Conservation (phyloP, 2,329 filamentous ascomycete species). For the Penicillium sp. region DNA sequence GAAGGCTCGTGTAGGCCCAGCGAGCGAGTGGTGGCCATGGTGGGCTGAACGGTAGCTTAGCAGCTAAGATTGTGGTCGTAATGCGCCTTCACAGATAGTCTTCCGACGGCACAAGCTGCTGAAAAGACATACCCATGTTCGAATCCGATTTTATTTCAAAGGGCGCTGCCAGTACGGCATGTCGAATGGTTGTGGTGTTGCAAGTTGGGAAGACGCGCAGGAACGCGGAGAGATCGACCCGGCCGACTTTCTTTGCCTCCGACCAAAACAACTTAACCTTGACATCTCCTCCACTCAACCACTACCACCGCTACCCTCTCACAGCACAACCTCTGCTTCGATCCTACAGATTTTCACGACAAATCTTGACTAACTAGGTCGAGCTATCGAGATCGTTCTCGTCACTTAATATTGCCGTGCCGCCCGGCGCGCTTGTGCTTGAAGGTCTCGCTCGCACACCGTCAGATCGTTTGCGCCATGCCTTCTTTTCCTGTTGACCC, state of each 20-base stretch:
- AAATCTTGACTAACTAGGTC: not conserved
- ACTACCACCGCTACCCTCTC: slow-evolving; percentile 21
- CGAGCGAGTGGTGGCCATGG: slow-evolving; percentile 89
- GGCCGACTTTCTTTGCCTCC: slow-evolving; percentile 23
- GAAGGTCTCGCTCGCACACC: slow-evolving; percentile 19
- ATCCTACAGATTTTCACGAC: not conserved
- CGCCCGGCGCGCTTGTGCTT: slow-evolving; percentile 28
- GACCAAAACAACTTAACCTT: slow-evolving; percentile 39
- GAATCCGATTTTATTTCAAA: slow-evolving; percentile 14
- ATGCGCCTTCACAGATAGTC: slow-evolving; percentile 29
- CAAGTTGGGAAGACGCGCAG: slow-evolving; percentile 37
- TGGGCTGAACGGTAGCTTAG: slow-evolving; percentile 32
- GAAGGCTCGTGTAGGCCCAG: slow-evolving; percentile 89
- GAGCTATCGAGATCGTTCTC: slow-evolving; percentile 12
- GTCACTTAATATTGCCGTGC: slow-evolving; percentile 20
- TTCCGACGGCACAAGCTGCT: slow-evolving; percentile 34
- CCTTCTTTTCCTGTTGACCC: slow-evolving; percentile 45
- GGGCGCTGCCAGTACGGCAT: slow-evolving; percentile 18
- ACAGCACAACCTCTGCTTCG: not conserved
- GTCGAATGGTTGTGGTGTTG: slow-evolving; percentile 19
- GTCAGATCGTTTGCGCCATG: slow-evolving; percentile 36
- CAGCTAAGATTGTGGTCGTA: slow-evolving; percentile 29
- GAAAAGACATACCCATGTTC: slow-evolving; percentile 38
- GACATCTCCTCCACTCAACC: slow-evolving; percentile 28
- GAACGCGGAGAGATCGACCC: slow-evolving; percentile 35